Percentiles rank a stretch among this genome's conserved stretches.
Evolutionary conservation across 257 asterid genomes (phyloP).

Genomic region (Petunia secreta): DNA sequence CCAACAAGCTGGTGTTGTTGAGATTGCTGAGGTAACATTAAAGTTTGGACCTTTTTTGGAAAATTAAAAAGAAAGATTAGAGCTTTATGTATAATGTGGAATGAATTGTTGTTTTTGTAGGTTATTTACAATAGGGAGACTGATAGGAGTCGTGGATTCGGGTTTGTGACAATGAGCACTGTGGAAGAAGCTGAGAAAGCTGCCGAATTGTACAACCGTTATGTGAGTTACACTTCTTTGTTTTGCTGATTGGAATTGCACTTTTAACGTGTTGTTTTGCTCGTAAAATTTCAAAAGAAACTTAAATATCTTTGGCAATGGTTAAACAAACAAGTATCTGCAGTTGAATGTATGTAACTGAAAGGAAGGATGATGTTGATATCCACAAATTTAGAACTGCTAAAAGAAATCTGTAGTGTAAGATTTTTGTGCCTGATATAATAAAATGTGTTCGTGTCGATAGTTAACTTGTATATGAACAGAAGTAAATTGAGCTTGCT

Average conservation of each 20-base stretch:
- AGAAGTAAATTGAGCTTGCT: slow-evolving; percentile 10
- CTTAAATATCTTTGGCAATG: not conserved
- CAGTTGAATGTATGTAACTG: not conserved
- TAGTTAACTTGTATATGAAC: not conserved
- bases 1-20: slow-evolving; percentile 85
- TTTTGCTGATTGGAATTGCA: slow-evolving; percentile 13
- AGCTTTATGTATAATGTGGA: not conserved
- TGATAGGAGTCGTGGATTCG: slow-evolving; percentile 87
- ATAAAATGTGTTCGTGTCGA: not conserved
- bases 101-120: slow-evolving; percentile 43
- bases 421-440: not conserved
- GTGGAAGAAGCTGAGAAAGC: slow-evolving; percentile 93
- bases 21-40: slow-evolving; percentile 68
- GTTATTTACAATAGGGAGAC: slow-evolving; percentile 76
- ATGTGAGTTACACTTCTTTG: slow-evolving; percentile 54
- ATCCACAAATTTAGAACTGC: not conserved
- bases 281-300: not conserved
- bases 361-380: not conserved
- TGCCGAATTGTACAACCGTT: slow-evolving; percentile 70
- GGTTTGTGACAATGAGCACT: slow-evolving; percentile 90
- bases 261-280: not conserved
- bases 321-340: not conserved
- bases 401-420: not conserved
- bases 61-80: not conserved
- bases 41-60: not conserved